Conservation (phyloP, 257 asterid species). For the Ilex aquifolium region DNA sequence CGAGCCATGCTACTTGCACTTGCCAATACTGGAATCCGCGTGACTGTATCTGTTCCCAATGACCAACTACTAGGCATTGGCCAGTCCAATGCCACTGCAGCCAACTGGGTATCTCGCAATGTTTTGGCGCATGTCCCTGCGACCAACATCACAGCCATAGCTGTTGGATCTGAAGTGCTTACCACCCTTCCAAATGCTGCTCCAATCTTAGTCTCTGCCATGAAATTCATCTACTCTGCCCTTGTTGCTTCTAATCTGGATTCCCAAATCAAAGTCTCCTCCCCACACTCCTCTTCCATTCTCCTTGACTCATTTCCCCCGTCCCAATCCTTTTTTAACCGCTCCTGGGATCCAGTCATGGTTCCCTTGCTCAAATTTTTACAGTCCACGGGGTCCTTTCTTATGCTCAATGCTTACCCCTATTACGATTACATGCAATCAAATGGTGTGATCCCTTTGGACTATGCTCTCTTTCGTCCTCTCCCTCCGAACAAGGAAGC, state of each 20-base stretch:
- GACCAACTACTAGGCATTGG: slow-evolving; percentile 82
- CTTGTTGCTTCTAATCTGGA: slow-evolving; percentile 77
- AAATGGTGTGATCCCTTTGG: slow-evolving; percentile 67
- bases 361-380: slow-evolving; percentile 70
- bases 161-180: slow-evolving; percentile 82
- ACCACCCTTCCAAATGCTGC: slow-evolving; percentile 74
- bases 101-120: slow-evolving; percentile 84
- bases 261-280: slow-evolving; percentile 66
- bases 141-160: slow-evolving; percentile 76
- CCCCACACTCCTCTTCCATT: slow-evolving; percentile 68
- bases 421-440: slow-evolving; percentile 69
- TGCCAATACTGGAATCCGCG: slow-evolving; percentile 68
- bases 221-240: slow-evolving; percentile 74
- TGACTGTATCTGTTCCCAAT: slow-evolving; percentile 72
- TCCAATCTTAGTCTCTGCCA: slow-evolving; percentile 66
- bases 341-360: slow-evolving; percentile 66
- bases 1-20: slow-evolving; percentile 68
- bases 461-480: slow-evolving; percentile 81
- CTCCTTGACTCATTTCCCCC: slow-evolving; percentile 95
- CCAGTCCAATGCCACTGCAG: slow-evolving; percentile 78
- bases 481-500: slow-evolving; percentile 88
- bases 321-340: slow-evolving; percentile 89
- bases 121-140: slow-evolving; percentile 66
- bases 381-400: slow-evolving; percentile 56
- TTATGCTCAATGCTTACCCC: slow-evolving; percentile 85